These are phyloP conservation scores for Aspergillus nidulans DNA, from an alignment of 495 filamentous ascomycete species.

Conservation along the genomic window DNA sequence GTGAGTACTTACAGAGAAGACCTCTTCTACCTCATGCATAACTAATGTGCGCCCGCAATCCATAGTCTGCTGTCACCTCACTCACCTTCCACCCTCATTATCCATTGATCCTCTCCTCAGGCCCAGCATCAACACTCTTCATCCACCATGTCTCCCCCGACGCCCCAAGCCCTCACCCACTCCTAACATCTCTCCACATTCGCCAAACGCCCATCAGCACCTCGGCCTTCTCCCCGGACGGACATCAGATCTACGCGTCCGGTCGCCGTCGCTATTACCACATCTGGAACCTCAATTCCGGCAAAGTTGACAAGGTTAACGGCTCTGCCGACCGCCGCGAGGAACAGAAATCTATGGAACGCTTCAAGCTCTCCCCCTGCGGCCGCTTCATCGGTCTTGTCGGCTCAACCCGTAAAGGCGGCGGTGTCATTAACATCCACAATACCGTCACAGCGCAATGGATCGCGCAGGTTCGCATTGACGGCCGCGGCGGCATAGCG, in stretches of 20 bases:
- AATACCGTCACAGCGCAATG: conserved; percentile 80
- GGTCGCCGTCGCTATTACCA: conserved; percentile 90
- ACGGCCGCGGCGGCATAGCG: conserved; percentile 75
- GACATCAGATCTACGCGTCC: conserved; percentile 67
- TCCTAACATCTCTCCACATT: conserved; percentile 84
- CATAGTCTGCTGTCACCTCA: conserved; percentile 71
- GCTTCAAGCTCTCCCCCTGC: conserved; percentile 78
- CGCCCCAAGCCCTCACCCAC: conserved; percentile 73
- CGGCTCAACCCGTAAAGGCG: conserved; percentile 73
- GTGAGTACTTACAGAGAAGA: conserved; percentile 34
- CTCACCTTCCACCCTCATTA: conserved; percentile 84
- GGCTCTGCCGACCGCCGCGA: conserved; percentile 62
- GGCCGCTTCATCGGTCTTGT: conserved; percentile 79
- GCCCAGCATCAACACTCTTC: conserved; percentile 75
- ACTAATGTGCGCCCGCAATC: background rate
- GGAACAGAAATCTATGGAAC: conserved; percentile 86
- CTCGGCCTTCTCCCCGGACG: conserved; percentile 60
- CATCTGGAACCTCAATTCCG: conserved; percentile 81
- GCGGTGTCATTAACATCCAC: conserved; percentile 82
- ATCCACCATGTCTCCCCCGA: conserved; percentile 82
- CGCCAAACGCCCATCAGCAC: conserved; percentile 73
- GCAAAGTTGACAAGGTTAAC: conserved; percentile 78
- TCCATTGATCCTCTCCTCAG: conserved; percentile 84
- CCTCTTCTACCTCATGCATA: conserved; percentile 17
- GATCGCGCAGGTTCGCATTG: conserved; percentile 76